Conservation (phyloP, 2,329 filamentous ascomycete genomes). For the Epichloe uncinata region DNA sequence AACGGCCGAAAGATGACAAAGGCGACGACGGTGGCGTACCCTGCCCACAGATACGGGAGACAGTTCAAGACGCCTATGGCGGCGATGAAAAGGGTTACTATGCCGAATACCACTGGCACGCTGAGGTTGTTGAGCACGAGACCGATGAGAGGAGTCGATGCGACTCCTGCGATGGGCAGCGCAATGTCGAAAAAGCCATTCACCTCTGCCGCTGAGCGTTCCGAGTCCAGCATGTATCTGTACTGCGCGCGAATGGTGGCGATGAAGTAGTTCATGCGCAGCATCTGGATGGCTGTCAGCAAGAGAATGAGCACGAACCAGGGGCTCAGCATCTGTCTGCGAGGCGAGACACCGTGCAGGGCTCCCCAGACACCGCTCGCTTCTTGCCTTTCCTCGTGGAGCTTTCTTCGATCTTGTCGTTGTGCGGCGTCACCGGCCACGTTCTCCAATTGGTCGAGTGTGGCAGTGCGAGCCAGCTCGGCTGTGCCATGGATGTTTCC, state of each 20-base stretch:
- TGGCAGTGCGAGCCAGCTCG: neutral
- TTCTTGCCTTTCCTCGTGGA: constrained; percentile 35
- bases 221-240: constrained; percentile 47
- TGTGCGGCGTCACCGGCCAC: neutral
- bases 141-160: constrained; percentile 60
- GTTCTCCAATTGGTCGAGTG: neutral
- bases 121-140: constrained; percentile 52
- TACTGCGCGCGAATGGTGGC: constrained; percentile 60
- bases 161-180: constrained; percentile 55
- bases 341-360: constrained; percentile 48
- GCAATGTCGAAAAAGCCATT: constrained; percentile 32
- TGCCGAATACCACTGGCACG: constrained; percentile 43
- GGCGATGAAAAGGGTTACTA: constrained; percentile 47
- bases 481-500: neutral
- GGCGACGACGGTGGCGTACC: constrained; percentile 51
- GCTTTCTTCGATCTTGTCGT: constrained; percentile 3
- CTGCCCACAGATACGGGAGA: constrained; percentile 46
- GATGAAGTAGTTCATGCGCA: constrained; percentile 25
- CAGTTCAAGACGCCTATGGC: constrained; percentile 48
- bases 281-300: constrained; percentile 41
- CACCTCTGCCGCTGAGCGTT: constrained; percentile 21
- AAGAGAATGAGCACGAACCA: constrained; percentile 57
- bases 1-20: constrained; percentile 63
- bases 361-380: constrained; percentile 55
- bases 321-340: constrained; percentile 47